A percentile compares a stretch with the other conserved stretches of the same genome.
These are phyloP conservation scores for Salisapilia sapeloensis DNA, from an alignment of 352 stramenopile species.

Conservation along the genomic window DNA sequence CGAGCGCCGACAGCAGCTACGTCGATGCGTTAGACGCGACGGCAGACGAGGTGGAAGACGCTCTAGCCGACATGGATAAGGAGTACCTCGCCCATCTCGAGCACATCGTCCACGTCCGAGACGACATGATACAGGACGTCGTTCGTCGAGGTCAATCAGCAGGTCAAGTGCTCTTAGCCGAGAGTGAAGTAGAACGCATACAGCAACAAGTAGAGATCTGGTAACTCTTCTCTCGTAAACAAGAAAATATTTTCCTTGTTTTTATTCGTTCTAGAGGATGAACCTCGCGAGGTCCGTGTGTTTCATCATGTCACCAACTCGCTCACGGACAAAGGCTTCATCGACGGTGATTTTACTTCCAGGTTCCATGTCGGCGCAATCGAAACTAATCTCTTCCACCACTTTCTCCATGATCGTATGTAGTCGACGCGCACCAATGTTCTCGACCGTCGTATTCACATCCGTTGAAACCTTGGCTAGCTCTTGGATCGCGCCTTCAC, in stretches of 20 bases:
- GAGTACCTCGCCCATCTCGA: conserved; percentile 19
- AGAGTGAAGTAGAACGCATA: conserved; percentile 57
- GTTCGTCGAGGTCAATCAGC: conserved; percentile 17
- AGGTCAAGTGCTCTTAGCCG: conserved; percentile 29
- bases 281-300: conserved; percentile 96
- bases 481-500: conserved; percentile 93
- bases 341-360: conserved; percentile 82
- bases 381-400: conserved; percentile 98
- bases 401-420: conserved; percentile 97
- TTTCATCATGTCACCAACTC: conserved; percentile 89
- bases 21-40: conserved; percentile 8
- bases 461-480: conserved; percentile 90
- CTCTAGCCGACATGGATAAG: conserved; percentile 28
- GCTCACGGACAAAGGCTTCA: conserved; percentile 88
- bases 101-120: conserved; percentile 17
- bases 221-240: conserved; percentile 7
- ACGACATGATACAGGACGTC: conserved; percentile 24
- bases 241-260: neutral
- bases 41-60: conserved; percentile 14
- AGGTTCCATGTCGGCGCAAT: conserved; percentile 85
- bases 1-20: conserved; percentile 12
- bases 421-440: conserved; percentile 96
- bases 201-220: conserved; percentile 69
- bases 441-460: conserved; percentile 95
- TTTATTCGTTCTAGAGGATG: conserved; percentile 83